Conservation (phyloP, 129 eudicot genomes). For the Lactuca sativa region DNA sequence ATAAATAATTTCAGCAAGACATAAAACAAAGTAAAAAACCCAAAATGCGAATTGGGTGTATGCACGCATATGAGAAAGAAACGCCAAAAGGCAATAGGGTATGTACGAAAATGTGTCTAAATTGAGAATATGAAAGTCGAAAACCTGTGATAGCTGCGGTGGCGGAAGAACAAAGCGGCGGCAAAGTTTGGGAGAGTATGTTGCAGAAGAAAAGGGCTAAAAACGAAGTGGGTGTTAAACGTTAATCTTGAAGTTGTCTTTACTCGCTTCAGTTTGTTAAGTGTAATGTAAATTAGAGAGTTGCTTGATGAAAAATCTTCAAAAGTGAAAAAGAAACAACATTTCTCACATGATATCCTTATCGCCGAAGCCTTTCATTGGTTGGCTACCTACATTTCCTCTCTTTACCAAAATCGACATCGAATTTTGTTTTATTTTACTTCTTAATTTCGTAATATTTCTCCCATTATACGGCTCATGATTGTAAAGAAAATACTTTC, state of each 20-base stretch:
- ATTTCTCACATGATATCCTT: constrained; percentile 30
- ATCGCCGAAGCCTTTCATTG: constrained; percentile 28
- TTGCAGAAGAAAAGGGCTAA: constrained; percentile 9
- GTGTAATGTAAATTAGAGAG: constrained; percentile 6
- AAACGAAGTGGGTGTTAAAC: constrained; percentile 1
- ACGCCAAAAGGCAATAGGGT: constrained; percentile 2
- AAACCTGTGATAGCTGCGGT: constrained; percentile 19
- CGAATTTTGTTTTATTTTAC: constrained; percentile 23
- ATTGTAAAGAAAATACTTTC: not conserved
- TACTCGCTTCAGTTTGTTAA: constrained; percentile 14
- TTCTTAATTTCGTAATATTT: constrained; percentile 19
- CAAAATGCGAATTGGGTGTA: constrained; percentile 11
- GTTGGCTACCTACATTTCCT: constrained; percentile 34
- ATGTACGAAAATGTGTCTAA: constrained; percentile 14
- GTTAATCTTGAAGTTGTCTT: constrained; percentile 13
- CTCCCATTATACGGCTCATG: constrained; percentile 7
- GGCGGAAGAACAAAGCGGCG: constrained; percentile 10
- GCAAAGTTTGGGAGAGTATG: not conserved
- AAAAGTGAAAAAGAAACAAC: constrained; percentile 3
- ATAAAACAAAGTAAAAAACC: constrained; percentile 2
- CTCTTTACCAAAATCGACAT: constrained; percentile 18
- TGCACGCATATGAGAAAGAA: not conserved
- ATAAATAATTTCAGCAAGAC: constrained; percentile 15
- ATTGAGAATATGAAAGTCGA: constrained; percentile 11
- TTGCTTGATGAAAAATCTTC: constrained; percentile 13